Base-by-base conservation (phyloP, 371 early-diverging fungal species). In the Mortierella sp. region DNA sequence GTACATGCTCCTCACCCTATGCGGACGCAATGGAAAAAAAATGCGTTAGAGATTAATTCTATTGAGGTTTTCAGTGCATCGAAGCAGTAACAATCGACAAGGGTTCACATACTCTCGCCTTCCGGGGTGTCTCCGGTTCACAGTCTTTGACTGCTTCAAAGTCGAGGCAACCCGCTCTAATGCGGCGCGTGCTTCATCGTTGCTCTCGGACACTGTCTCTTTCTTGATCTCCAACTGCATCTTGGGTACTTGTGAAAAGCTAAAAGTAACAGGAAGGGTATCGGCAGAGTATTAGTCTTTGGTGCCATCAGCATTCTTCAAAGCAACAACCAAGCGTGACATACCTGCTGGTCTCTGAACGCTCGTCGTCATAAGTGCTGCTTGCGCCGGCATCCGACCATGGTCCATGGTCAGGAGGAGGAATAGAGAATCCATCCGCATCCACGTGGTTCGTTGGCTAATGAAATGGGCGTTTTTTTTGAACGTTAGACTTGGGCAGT, bases 361-460 rank as follows among this genome's bases (percentile, higher is more conserved):
- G 79, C 53, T 86, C 86, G 28, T 86, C 86, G 37, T 81, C 86
- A 59, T 71, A 79, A 21, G 21, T 72, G 44, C 75, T 83, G 72
- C 77, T 79, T n/a, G 54, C 24, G 28, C 82, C 86, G 9, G 80
- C 81, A 57, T 88, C 88, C 0, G 87, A 86, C 90, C 89, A 90
- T 34, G 88, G 89, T 48, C 89, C 79, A 53, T 90, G 89, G 76
- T 91, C 90, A 6, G 90, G 81, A n/a, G 90, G 91, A 50, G 91
- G 91, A 34, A 91, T 89, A 6, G 90, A 81, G 73, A 87, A 91
- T 26, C 91, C 91, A 51, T 91, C 90, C 21, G 86, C 86, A 77
- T 91, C 91, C 1, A 90, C 83, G 13, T 90, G 89, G 28, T 83
- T 88, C 24, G 88, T 83, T 16, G 83, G 71, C 89, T 82, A 59